These are phyloP conservation scores for Pseudomonodictys pantanalensis DNA, from an alignment of 495 filamentous ascomycete genomes.

Conservation along the genomic window DNA sequence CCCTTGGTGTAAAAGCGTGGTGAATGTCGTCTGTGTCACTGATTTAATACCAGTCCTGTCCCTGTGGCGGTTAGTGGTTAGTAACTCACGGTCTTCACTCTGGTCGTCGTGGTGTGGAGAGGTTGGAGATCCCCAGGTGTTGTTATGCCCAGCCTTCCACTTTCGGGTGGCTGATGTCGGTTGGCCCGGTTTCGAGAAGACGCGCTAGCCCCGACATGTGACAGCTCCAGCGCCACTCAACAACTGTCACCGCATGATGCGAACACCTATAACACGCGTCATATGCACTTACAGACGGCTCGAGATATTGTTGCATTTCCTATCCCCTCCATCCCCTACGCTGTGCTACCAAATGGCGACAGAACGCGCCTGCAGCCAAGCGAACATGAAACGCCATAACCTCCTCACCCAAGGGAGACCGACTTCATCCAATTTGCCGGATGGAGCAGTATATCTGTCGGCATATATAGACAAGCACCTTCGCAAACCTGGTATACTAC, in stretches of 20 bases:
- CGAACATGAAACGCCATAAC: not conserved
- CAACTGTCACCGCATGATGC: too few relatives aligned
- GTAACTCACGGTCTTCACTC: not conserved
- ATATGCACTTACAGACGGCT: too few relatives aligned
- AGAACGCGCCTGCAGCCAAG: too few relatives aligned
- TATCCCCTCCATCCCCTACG: too few relatives aligned
- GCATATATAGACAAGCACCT: not conserved
- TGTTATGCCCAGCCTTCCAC: constrained; percentile 29
- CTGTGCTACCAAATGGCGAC: too few relatives aligned
- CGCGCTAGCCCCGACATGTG: constrained; percentile 17
- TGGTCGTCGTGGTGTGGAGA: constrained; percentile 3
- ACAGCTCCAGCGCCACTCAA: not conserved
- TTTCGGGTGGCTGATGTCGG: constrained; percentile 11
- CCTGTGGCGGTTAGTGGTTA: constrained; percentile 23
- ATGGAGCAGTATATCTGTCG: not conserved
- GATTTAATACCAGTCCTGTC: constrained; percentile 3
- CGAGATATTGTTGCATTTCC: too few relatives aligned
- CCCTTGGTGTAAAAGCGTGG: constrained; percentile 8
- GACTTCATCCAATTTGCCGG: not conserved
- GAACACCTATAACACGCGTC: not conserved
- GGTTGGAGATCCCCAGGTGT: too few relatives aligned
- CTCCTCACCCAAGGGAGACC: not conserved
- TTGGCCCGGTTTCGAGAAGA: constrained; percentile 14
- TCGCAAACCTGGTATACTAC: not conserved
- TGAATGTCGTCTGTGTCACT: constrained; percentile 3